Percentiles rank a stretch among this genome's conserved stretches.
These are phyloP conservation scores for Colletotrichum cuscutae DNA, from an alignment of 2,329 filamentous ascomycete genomes.

Conservation along the genomic window DNA sequence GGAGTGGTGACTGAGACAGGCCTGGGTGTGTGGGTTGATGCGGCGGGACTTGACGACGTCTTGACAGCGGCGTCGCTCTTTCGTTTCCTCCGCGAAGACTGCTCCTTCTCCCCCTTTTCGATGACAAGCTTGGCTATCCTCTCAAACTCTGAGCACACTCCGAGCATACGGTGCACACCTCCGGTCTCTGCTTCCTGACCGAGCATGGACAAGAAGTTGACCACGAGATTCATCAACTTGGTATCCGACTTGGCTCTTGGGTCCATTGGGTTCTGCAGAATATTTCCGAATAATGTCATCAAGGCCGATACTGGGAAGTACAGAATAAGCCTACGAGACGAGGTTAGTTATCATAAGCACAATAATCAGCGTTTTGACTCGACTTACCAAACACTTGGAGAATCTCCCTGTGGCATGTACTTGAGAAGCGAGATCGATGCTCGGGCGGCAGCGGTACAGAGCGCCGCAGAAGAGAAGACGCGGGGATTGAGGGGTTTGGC, in stretches of 20 bases:
- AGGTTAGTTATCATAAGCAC: conserved; percentile 40
- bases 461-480: conserved; percentile 91
- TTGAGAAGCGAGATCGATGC: conserved; percentile 94
- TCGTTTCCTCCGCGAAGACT: conserved; percentile 82
- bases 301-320: conserved; percentile 97
- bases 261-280: conserved; percentile 94
- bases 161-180: conserved; percentile 92
- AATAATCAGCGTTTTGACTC: background rate
- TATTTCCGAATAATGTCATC: conserved; percentile 95
- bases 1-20: conserved; percentile 42
- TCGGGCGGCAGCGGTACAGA: conserved; percentile 92
- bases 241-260: conserved; percentile 88
- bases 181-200: conserved; percentile 91
- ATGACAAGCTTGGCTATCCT: conserved; percentile 91
- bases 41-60: conserved; percentile 37
- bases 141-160: conserved; percentile 95
- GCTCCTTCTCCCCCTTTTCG: conserved; percentile 90
- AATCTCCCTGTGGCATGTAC: conserved; percentile 95
- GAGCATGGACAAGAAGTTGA: conserved; percentile 89
- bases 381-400: conserved; percentile 91
- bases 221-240: conserved; percentile 90
- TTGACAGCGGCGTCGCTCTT: conserved; percentile 70
- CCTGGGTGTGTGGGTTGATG: conserved; percentile 44
- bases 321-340: conserved; percentile 75
- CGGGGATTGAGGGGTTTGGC: conserved; percentile 90